Conservation (phyloP, 192 early-diverging fungal genomes). For the Ambispora gerdemannii region DNA sequence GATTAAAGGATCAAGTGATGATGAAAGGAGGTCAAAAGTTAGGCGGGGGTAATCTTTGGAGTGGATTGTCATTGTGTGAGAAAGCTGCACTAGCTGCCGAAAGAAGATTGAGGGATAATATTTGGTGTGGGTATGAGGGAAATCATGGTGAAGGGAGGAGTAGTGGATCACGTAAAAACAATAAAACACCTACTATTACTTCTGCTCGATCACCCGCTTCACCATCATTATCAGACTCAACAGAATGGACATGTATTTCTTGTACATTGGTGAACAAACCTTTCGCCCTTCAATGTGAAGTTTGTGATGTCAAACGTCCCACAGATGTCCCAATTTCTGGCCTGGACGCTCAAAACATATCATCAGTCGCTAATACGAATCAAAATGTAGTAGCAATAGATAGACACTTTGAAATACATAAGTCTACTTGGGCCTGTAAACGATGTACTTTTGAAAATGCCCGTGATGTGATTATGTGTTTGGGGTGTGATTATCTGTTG, state of each 20-base stretch:
- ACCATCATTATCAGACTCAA: constrained; percentile 15
- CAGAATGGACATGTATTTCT: constrained; percentile 48
- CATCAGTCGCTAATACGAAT: background rate
- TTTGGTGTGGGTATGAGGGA: constrained; percentile 65
- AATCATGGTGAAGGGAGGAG: constrained; percentile 7
- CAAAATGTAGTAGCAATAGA: background rate
- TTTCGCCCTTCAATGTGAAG: constrained; percentile 45
- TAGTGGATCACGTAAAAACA: constrained; percentile 8
- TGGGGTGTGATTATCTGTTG: constrained; percentile 25
- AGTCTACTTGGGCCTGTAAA: constrained; percentile 2
- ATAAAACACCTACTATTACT: background rate
- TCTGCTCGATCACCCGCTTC: background rate
- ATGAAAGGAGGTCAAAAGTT: constrained; percentile 53
- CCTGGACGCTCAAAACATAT: background rate
- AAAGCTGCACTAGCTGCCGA: constrained; percentile 72
- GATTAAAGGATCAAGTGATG: constrained; percentile 51
- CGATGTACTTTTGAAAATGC: constrained; percentile 12
- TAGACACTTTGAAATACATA: background rate
- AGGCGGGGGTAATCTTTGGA: constrained; percentile 31
- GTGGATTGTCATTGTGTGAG: constrained; percentile 46
- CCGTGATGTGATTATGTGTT: constrained; percentile 12
- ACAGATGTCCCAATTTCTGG: background rate
- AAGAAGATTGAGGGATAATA: constrained; percentile 51
- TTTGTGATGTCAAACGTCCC: constrained; percentile 39
- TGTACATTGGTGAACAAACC: constrained; percentile 58